Evolutionary conservation across 2,329 filamentous ascomycete species (phyloP), one percentile per base, ranked within the genome.

Genomic region (Stachybotrys chlorohalonatus): DNA sequence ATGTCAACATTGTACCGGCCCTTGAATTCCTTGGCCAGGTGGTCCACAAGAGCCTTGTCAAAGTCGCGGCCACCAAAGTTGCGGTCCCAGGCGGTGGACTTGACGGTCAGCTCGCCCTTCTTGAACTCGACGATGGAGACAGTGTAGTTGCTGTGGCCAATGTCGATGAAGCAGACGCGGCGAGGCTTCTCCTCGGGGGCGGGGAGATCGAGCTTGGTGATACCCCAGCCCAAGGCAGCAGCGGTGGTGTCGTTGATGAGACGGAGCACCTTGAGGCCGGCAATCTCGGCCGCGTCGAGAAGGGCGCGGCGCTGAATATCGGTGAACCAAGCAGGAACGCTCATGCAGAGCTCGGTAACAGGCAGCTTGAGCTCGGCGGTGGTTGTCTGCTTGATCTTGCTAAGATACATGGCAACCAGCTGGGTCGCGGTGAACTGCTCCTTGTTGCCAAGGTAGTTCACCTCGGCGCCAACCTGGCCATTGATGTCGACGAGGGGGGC

Each of bases 231-330:
- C 49, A 99, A 85, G 59, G 94, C 94, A 60, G 92, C 91, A 57
- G 94, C 94, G 52, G 94, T 97, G 63, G 90, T 96, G 76, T 97
- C 94, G 77, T 99, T 99, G 81, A 99, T 95, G 59, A 99, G 81
- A 58, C 94, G 86, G 60, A 99, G 86, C 46, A 92, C 80, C 77
- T 95, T 96, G 66, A 99, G 81, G 57, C 92, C 93, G 56, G 93
- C 90, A 65, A 99, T 90, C 69, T 97, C 92, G 64, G 91, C 84
- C 56, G 94, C 93, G 68, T 97, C 93, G 65, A 97, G 81, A 59
- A 99, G 80, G 63, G 84, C 85, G 67, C 94, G 85, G 70, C 94
- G 88, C 81, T 99, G 94, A 58, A 87, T 77, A 71, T 99, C 94
- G 58, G 92, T 96, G 79, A 96, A 99, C 94, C 94, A 99, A 16